Percentiles rank a stretch among this genome's conserved stretches.
Evolutionary conservation across 164 flowering plant genomes (phyloP).

Genomic region (Nelumbo lutea): DNA sequence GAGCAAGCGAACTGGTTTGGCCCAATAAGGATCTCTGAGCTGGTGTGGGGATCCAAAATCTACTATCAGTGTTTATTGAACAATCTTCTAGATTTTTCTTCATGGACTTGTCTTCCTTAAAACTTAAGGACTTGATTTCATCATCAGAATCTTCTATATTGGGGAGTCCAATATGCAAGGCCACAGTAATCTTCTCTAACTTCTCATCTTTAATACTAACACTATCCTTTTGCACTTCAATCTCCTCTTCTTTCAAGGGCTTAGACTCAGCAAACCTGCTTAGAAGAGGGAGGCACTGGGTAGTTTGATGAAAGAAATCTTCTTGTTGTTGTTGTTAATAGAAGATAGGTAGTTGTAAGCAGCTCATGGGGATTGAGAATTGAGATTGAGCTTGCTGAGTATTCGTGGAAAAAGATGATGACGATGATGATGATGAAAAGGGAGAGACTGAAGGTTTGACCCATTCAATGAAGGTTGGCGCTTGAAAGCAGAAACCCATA

Average conservation of each 20-base stretch:
- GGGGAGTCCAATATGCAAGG: slow-evolving; percentile 76
- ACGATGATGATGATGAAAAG: slow-evolving; percentile 20
- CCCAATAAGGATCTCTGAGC: slow-evolving; percentile 75
- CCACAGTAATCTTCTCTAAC: slow-evolving; percentile 45
- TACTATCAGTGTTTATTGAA: slow-evolving; percentile 33
- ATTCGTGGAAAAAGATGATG: background rate
- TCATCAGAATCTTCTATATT: slow-evolving; percentile 20
- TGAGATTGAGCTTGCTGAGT: slow-evolving; percentile 12
- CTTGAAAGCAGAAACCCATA: slow-evolving; percentile 31
- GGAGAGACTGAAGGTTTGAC: slow-evolving; percentile 47
- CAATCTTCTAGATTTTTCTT: slow-evolving; percentile 24
- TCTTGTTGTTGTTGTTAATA: slow-evolving; percentile 17
- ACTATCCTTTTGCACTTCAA: slow-evolving; percentile 11
- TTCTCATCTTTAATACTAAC: slow-evolving; percentile 28
- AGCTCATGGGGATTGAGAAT: slow-evolving; percentile 14
- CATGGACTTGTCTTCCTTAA: slow-evolving; percentile 18
- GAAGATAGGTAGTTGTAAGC: slow-evolving; percentile 21
- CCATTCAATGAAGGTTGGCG: slow-evolving; percentile 78
- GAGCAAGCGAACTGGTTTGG: slow-evolving; percentile 79
- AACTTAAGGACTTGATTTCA: slow-evolving; percentile 10
- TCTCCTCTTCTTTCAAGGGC: slow-evolving; percentile 29
- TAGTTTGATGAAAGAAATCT: slow-evolving; percentile 13
- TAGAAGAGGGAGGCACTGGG: slow-evolving; percentile 55
- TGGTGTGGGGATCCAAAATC: slow-evolving; percentile 80
- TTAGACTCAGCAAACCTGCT: slow-evolving; percentile 43